Evolutionary conservation across 306 rosid genomes (phyloP).

Genomic region (Quercus alba): DNA sequence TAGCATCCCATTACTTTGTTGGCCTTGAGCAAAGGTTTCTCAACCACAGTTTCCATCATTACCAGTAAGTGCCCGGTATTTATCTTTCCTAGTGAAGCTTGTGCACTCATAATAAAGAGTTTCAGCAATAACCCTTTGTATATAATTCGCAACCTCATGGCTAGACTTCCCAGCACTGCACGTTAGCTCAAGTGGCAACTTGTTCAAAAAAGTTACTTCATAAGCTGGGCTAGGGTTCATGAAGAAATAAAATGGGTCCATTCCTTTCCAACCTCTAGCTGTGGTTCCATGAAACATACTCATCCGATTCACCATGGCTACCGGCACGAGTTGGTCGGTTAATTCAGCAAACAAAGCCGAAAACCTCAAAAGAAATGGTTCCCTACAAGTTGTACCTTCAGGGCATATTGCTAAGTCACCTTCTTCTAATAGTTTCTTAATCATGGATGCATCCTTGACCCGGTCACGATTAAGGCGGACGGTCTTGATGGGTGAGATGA

Average conservation of each 20-base stretch:
- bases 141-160: constrained; percentile 85
- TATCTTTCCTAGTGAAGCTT: constrained; percentile 65
- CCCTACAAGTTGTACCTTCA: constrained; percentile 84
- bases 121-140: constrained; percentile 69
- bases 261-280: constrained; percentile 82
- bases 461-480: constrained; percentile 63
- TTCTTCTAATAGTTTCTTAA: constrained; percentile 54
- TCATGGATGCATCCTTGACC: constrained; percentile 62
- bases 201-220: constrained; percentile 70
- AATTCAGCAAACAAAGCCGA: constrained; percentile 73
- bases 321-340: constrained; percentile 78
- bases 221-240: constrained; percentile 86
- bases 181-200: constrained; percentile 62
- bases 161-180: constrained; percentile 54
- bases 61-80: constrained; percentile 78
- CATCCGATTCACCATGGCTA: constrained; percentile 84
- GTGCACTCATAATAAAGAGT: constrained; percentile 78
- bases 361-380: constrained; percentile 67
- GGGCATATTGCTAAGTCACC: constrained; percentile 89
- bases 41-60: constrained; percentile 63
- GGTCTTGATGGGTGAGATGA: constrained; percentile 78
- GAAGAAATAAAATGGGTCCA: constrained; percentile 92
- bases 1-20: too few species aligned
- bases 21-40: constrained; percentile 21
- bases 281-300: constrained; percentile 93